phyloP scores from a whole-genome alignment of 2,329 filamentous ascomycete genomes.

The Pyrenochaeta sp. region DNA sequence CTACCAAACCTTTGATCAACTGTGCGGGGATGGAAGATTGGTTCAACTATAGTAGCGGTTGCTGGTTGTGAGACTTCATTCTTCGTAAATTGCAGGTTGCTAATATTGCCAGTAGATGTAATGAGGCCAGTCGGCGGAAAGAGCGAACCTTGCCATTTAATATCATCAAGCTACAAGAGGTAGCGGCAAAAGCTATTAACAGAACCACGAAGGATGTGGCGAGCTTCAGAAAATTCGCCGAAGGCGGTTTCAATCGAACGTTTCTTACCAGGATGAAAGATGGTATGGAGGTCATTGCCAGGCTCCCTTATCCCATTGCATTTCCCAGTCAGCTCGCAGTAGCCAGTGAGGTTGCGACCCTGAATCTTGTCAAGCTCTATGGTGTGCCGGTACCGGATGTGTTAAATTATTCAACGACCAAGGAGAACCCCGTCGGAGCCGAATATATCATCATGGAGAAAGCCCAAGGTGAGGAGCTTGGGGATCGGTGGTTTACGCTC shows the following conservation, averaged over 20 bases:
- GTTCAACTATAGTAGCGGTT: too few relatives aligned
- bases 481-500: slow-evolving; percentile 32
- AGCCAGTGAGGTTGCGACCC: slow-evolving; percentile 51
- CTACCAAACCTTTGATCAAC: too few relatives aligned
- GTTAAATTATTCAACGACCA: slow-evolving; percentile 27
- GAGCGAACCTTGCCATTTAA: too few relatives aligned
- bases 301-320: slow-evolving; percentile 46
- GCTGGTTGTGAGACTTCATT: too few relatives aligned
- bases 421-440: slow-evolving; percentile 30
- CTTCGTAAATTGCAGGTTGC: too few relatives aligned
- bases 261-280: slow-evolving; percentile 30
- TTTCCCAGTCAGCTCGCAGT: slow-evolving; percentile 36
- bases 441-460: slow-evolving; percentile 47
- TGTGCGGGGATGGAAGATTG: too few relatives aligned
- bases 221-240: neutral
- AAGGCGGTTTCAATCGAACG: neutral
- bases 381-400: slow-evolving; percentile 36
- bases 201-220: too few relatives aligned
- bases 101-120: too few relatives aligned
- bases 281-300: slow-evolving; percentile 37
- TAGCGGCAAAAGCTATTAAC: too few relatives aligned
- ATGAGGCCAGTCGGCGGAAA: too few relatives aligned
- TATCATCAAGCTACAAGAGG: neutral
- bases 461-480: slow-evolving; percentile 25
- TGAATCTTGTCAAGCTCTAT: slow-evolving; percentile 39